Conservation (phyloP, 805 yeast species). For the Nadsonia fulvescens region DNA sequence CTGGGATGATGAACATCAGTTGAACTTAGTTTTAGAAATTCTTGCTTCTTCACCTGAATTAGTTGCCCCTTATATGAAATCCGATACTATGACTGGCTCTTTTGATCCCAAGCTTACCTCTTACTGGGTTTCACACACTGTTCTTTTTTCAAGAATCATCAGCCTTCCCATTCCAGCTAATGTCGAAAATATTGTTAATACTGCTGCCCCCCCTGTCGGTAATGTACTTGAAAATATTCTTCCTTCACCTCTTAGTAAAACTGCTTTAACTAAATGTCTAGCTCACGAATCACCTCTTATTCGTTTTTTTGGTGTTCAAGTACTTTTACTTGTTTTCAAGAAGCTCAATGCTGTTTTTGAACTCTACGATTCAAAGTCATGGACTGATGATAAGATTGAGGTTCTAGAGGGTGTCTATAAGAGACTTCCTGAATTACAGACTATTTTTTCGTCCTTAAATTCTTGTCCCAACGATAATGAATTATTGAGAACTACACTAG, state of each 20-base stretch:
- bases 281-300: slow-evolving; percentile 31
- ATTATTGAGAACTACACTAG: too few relatives aligned
- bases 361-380: slow-evolving; percentile 22
- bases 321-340: slow-evolving; percentile 33
- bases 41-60: slow-evolving; percentile 46
- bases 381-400: slow-evolving; percentile 22
- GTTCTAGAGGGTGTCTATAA: slow-evolving; percentile 20
- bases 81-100: slow-evolving; percentile 18
- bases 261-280: slow-evolving; percentile 40
- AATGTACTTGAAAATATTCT: slow-evolving; percentile 36
- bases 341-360: slow-evolving; percentile 29
- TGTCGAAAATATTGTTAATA: too few relatives aligned
- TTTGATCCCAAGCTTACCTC: slow-evolving; percentile 67
- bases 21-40: slow-evolving; percentile 34
- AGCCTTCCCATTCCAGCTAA: slow-evolving; percentile 39
- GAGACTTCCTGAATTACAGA: too few relatives aligned
- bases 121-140: slow-evolving; percentile 65
- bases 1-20: slow-evolving; percentile 58
- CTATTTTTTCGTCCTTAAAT: too few relatives aligned
- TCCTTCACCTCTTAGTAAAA: slow-evolving; percentile 48
- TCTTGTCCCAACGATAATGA: too few relatives aligned
- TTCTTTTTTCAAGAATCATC: slow-evolving; percentile 40
- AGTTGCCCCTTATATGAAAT: slow-evolving; percentile 39
- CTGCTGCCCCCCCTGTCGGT: slow-evolving; percentile 20
- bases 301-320: slow-evolving; percentile 43